These are phyloP conservation scores for Neopestalotiopsis rosae DNA, from an alignment of 2,329 filamentous ascomycete species.

Conservation along the genomic window DNA sequence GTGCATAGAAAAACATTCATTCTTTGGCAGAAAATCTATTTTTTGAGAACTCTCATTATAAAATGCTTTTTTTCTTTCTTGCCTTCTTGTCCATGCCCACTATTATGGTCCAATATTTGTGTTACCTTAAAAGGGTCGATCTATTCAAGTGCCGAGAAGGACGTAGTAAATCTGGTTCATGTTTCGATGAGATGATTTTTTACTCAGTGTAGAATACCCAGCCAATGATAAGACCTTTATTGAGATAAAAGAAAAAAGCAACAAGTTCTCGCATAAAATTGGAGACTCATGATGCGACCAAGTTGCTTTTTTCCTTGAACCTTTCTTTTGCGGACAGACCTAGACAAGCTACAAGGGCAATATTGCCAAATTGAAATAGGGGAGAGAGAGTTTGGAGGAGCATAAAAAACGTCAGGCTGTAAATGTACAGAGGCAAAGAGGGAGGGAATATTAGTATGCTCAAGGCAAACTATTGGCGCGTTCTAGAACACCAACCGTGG, in stretches of 20 bases:
- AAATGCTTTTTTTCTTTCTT: background rate
- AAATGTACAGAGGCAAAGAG: background rate
- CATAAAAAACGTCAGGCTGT: background rate
- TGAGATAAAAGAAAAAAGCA: background rate
- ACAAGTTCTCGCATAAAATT: background rate
- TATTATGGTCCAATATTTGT: no score
- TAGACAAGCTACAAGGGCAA: background rate
- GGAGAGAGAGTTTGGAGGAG: background rate
- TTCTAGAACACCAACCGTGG: no score
- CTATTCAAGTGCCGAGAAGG: no score
- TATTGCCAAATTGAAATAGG: background rate
- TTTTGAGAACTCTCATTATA: background rate
- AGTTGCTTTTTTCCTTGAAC: background rate
- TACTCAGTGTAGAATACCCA: no score
- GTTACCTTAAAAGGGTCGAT: no score
- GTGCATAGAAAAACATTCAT: background rate
- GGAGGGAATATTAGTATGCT: no score
- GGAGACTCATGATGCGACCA: background rate
- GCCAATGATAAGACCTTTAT: background rate
- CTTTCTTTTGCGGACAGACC: background rate
- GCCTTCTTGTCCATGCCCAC: no score
- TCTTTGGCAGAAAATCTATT: background rate
- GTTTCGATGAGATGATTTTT: no score
- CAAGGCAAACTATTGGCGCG: no score
- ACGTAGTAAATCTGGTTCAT: no score